These are phyloP conservation scores for Kwoniella bestiolae DNA, from an alignment of 768 basidiomycete species.

Conservation along the genomic window DNA sequence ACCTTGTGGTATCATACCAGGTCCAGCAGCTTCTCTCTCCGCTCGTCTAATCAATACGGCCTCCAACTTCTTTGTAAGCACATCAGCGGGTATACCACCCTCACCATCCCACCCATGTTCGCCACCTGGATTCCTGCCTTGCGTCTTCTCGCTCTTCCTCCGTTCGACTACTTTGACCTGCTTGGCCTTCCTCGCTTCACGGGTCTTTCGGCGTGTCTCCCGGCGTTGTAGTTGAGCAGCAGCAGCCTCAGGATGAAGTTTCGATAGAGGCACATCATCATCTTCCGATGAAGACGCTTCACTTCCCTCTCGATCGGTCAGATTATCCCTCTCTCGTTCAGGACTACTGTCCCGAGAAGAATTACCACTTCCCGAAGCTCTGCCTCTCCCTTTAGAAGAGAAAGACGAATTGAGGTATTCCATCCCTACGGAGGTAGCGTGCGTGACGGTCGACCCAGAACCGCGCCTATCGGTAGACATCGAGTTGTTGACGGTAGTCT, in stretches of 20 bases:
- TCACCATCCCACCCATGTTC: conserved; percentile 50
- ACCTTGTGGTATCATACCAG: conserved; percentile 1
- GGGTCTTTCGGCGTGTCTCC: conserved; percentile 12
- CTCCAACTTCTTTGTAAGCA: conserved; percentile 37
- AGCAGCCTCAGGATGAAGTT: conserved; percentile 48
- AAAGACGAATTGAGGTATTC: conserved; percentile 6
- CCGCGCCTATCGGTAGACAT: conserved; percentile 23
- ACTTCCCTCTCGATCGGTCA: conserved; percentile 1
- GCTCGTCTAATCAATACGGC: conserved; percentile 4
- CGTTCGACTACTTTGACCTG: neutral
- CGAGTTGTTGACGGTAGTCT: conserved; percentile 19
- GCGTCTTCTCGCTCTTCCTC: conserved; percentile 6
- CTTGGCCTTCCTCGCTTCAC: conserved; percentile 10
- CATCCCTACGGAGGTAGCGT: conserved; percentile 18
- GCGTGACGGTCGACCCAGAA: conserved; percentile 16
- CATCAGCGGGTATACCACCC: conserved; percentile 48
- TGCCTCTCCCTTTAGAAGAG: conserved; percentile 3
- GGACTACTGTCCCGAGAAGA: conserved; percentile 23
- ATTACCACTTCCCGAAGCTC: conserved; percentile 12
- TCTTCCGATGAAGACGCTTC: conserved; percentile 18
- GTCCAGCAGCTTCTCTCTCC: conserved; percentile 12
- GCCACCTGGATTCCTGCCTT: conserved; percentile 42
- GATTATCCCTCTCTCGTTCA: neutral
- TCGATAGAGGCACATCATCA: conserved; percentile 44
- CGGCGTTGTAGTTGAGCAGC: conserved; percentile 32